Base-by-base conservation (phyloP, 805 yeast genomes). In the Pichia phayaonensis region DNA sequence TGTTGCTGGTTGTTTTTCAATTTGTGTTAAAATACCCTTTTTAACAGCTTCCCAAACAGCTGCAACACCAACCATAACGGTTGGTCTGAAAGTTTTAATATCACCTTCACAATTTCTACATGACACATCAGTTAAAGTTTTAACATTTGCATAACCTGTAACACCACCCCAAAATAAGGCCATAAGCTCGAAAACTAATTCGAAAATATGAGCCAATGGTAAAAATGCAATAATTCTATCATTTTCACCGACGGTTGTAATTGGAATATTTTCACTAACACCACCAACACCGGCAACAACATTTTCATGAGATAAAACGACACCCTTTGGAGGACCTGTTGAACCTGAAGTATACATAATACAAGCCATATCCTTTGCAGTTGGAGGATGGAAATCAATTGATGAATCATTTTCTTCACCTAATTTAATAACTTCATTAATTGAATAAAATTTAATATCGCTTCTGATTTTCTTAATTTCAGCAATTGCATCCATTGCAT, bases 1-100 rank as follows among this genome's bases (percentile, higher is more conserved):
- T 23, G 83, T 59, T 16, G 80, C 60, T 18, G 96, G 85, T 61
- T 75, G 74, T 61, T 80, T 77, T 57, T 75, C 72, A 57, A 94
- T 79, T 71, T 90, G 90, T 49, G 79, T 79, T 52, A 88, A 54
- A 53, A 94, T 85, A 52, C 99, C 99, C 74, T 94, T 94, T 69
- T 90, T 85, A 54, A 94, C 88, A 39, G 85, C 77, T 74, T 94
- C 99, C 96, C 97, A 94, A 48, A 94, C 97, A 5, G 98, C 96
- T 18, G 97, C 97, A 51, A 94, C 99, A 69, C 97, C 99, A 57
- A 90, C 97, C 96, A 94, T 86, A 59, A 90, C 70, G 6, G 97
- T 86, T 52, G 99, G 99, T 67, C 81, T 76, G 70, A 90, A 86
- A 62, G 85, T 86, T 50, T 76, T 79, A 73, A 94, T 79, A 68